These are phyloP conservation scores for Odontarrhena argentea DNA, from an alignment of 345 rosid genomes.

Conservation along the genomic window DNA sequence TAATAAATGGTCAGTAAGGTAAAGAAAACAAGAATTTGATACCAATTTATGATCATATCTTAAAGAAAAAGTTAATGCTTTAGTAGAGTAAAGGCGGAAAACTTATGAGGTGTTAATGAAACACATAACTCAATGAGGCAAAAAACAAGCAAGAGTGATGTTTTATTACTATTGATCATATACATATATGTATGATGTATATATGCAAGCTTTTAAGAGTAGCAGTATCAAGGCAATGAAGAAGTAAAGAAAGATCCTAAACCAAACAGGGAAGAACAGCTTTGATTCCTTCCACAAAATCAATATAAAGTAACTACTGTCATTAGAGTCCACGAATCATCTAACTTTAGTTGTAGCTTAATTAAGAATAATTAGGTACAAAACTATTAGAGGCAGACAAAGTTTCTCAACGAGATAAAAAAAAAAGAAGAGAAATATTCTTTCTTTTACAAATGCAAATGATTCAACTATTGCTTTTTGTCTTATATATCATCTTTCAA, in stretches of 20 bases:
- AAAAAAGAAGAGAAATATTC: background rate
- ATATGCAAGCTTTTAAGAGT: constrained; percentile 62
- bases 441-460: constrained; percentile 22
- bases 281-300: constrained; percentile 1
- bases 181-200: no score
- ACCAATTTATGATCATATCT: background rate
- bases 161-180: background rate
- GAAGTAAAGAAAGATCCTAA: constrained; percentile 24
- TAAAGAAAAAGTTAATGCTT: background rate
- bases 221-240: constrained; percentile 41
- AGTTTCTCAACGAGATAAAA: constrained; percentile 5
- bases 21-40: background rate
- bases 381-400: constrained; percentile 1
- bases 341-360: constrained; percentile 23
- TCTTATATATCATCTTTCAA: constrained; percentile 21
- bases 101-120: constrained; percentile 3
- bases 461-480: constrained; percentile 20
- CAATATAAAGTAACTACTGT: constrained; percentile 9
- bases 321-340: constrained; percentile 20
- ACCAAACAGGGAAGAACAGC: constrained; percentile 8
- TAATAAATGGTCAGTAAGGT: constrained; percentile 9
- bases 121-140: background rate
- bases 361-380: constrained; percentile 27
- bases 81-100: background rate
- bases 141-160: background rate